Percentiles rank a stretch among this genome's conserved stretches.
Conservation (phyloP, 495 filamentous ascomycete species). For the Podospora pseudocomata region DNA sequence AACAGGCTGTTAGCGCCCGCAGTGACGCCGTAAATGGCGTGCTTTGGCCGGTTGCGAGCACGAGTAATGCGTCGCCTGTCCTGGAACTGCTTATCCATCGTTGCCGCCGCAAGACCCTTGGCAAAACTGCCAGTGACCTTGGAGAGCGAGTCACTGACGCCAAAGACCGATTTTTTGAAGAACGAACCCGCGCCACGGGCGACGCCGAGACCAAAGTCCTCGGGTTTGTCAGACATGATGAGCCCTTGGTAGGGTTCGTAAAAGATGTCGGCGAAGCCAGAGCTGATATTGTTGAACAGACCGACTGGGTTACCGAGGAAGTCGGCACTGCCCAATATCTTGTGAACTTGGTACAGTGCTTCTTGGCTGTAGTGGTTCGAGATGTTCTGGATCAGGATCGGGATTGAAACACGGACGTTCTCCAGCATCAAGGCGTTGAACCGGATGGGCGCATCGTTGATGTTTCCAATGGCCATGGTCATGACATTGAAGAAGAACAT, state of each 20-base stretch:
- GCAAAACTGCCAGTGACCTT: constrained; percentile 96
- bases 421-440: constrained; percentile 93
- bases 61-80: constrained; percentile 91
- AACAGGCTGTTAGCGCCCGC: constrained; percentile 94
- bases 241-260: constrained; percentile 98
- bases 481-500: constrained; percentile 98
- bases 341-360: constrained; percentile 89
- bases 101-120: constrained; percentile 90
- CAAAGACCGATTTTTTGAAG: constrained; percentile 97
- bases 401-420: constrained; percentile 87
- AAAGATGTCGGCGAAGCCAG: constrained; percentile 94
- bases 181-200: constrained; percentile 96
- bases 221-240: constrained; percentile 90
- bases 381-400: constrained; percentile 76
- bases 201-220: constrained; percentile 90
- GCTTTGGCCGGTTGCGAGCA: constrained; percentile 90
- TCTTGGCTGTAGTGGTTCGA: constrained; percentile 95
- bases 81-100: constrained; percentile 97
- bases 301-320: constrained; percentile 98
- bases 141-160: constrained; percentile 90
- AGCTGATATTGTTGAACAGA: constrained; percentile 96
- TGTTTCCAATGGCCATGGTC: constrained; percentile 98
- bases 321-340: constrained; percentile 93
- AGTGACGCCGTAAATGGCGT: constrained; percentile 93
- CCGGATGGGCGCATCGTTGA: constrained; percentile 93